Evolutionary conservation across 2,329 filamentous ascomycete species (phyloP).

Genomic region (Pyrenophora tritici-repentis): DNA sequence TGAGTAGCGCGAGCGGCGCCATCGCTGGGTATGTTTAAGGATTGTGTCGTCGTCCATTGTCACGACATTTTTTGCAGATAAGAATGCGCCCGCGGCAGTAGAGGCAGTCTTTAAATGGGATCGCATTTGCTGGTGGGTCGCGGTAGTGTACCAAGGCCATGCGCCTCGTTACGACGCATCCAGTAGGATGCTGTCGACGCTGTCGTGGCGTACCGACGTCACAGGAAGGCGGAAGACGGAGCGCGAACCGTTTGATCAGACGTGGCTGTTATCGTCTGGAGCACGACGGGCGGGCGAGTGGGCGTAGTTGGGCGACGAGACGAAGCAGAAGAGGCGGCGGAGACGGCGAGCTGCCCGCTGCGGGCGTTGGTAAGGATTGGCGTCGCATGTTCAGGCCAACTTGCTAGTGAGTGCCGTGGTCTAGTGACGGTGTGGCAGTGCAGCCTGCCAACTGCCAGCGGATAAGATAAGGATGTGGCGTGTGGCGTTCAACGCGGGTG

Average conservation of each 20-base stretch:
- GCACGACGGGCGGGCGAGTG: not conserved
- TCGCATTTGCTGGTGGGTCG: not conserved
- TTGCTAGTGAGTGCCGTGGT: not conserved
- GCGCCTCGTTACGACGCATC: not conserved
- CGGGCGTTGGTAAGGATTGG: not conserved
- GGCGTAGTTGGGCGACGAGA: not conserved
- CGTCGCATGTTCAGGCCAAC: too few species aligned
- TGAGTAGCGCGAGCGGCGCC: conserved; percentile 41
- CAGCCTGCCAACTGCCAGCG: not conserved
- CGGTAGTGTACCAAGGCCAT: not conserved
- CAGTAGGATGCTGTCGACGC: not conserved
- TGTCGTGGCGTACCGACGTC: conserved; percentile 13
- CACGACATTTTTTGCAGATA: conserved; percentile 20
- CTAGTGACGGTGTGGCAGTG: not conserved
- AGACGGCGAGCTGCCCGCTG: not conserved
- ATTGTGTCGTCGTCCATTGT: conserved; percentile 32
- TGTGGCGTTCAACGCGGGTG: too few species aligned
- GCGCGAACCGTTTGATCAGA: conserved; percentile 26
- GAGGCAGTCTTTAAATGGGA: conserved; percentile 11
- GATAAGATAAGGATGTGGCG: too few species aligned
- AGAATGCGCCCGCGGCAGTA: not conserved
- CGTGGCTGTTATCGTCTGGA: not conserved
- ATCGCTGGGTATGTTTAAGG: conserved; percentile 27
- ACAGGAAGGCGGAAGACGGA: conserved; percentile 20
- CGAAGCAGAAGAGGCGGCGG: not conserved